Percentiles rank a stretch among this genome's conserved stretches.
phyloP scores from a whole-genome alignment of 2,329 filamentous ascomycete genomes.

The Microcyclospora pomicola region DNA sequence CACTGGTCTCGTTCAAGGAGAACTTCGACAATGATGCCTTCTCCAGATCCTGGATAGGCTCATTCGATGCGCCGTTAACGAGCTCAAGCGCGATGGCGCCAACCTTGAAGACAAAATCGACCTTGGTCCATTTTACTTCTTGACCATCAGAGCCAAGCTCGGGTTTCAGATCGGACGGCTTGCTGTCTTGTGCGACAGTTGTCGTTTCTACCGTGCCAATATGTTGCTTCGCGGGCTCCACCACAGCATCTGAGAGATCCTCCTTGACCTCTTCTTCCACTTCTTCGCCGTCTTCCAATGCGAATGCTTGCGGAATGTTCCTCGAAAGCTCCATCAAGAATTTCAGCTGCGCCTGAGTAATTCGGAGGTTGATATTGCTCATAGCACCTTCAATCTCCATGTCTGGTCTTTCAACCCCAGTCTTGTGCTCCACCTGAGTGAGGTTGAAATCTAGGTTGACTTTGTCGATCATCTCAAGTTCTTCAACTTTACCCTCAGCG shows the following conservation, averaged over 20 bases:
- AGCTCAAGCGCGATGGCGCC: slow-evolving; percentile 80
- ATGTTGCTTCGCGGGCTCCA: slow-evolving; percentile 38
- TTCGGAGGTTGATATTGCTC: slow-evolving; percentile 79
- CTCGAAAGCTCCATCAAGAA: slow-evolving; percentile 78
- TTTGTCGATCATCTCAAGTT: slow-evolving; percentile 92
- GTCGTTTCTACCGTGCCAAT: slow-evolving; percentile 27
- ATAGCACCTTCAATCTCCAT: slow-evolving; percentile 82
- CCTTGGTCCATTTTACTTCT: slow-evolving; percentile 70
- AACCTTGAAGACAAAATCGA: slow-evolving; percentile 83
- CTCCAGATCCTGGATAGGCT: slow-evolving; percentile 65
- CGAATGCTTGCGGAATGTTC: slow-evolving; percentile 78
- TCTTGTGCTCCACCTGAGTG: slow-evolving; percentile 75
- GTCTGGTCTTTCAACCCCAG: slow-evolving; percentile 67
- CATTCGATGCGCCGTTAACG: slow-evolving; percentile 59
- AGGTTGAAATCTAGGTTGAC: slow-evolving; percentile 89
- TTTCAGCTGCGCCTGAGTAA: slow-evolving; percentile 83
- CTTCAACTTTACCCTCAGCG: slow-evolving; percentile 55
- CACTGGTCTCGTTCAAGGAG: slow-evolving; percentile 78
- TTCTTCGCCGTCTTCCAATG: slow-evolving; percentile 54
- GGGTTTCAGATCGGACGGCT: slow-evolving; percentile 33
- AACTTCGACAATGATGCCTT: slow-evolving; percentile 81
- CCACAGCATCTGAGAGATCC: slow-evolving; percentile 49
- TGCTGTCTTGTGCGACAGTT: slow-evolving; percentile 4
- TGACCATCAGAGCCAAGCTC: slow-evolving; percentile 51
- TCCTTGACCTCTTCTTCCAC: slow-evolving; percentile 58